Percentiles rank a stretch among this genome's conserved stretches.
phyloP scores from a whole-genome alignment of 441 rosid genomes.

The Croton laevigatus region DNA sequence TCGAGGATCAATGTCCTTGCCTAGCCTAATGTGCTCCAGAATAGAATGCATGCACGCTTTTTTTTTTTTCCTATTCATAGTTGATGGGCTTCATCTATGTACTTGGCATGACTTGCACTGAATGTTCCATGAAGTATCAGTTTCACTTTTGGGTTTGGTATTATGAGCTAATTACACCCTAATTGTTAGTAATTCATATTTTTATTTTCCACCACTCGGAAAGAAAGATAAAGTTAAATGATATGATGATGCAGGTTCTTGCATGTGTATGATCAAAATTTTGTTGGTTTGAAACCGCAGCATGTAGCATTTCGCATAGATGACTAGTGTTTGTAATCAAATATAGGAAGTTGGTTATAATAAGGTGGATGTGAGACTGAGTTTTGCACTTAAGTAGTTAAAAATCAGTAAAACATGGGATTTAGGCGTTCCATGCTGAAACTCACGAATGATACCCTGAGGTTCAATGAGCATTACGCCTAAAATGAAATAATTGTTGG shows the following conservation, averaged over 20 bases:
- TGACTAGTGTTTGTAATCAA: background rate
- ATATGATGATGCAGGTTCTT: background rate
- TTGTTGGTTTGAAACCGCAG: background rate
- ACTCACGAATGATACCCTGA: too few species aligned
- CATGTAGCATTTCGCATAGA: background rate
- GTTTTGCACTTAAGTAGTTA: too few species aligned
- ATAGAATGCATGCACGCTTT: too few species aligned
- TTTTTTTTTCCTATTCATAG: conserved; percentile 38
- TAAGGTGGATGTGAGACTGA: too few species aligned
- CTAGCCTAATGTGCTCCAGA: too few species aligned
- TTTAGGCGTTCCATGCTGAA: too few species aligned
- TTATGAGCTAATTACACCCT: background rate
- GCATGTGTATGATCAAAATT: background rate
- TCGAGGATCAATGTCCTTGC: too few species aligned
- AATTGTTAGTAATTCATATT: background rate
- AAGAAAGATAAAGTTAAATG: background rate
- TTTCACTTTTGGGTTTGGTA: background rate
- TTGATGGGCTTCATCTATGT: conserved; percentile 3
- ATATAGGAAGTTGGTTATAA: background rate
- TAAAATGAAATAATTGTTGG: too few species aligned
- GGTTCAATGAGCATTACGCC: too few species aligned
- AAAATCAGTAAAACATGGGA: too few species aligned
- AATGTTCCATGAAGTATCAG: background rate
- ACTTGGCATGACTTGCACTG: background rate
- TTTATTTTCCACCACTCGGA: background rate